phyloP scores from a whole-genome alignment of 73 alveolate species.

The Uronychia setigera region DNA sequence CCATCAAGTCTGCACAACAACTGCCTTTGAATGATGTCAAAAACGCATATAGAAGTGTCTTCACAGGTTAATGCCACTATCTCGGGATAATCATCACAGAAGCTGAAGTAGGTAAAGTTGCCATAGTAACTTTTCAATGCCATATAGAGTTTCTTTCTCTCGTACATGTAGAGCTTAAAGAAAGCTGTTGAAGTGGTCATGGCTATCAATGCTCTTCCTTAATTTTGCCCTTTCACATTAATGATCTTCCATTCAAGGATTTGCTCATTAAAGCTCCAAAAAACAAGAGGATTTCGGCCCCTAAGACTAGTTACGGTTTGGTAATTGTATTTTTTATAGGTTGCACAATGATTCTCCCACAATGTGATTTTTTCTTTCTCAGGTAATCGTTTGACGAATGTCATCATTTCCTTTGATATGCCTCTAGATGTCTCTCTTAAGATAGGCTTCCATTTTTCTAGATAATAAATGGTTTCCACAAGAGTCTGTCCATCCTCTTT shows the following conservation, averaged over 20 bases:
- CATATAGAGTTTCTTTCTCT: background rate
- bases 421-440: background rate
- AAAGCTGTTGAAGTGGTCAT: background rate
- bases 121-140: background rate
- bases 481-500: background rate
- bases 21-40: background rate
- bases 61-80: background rate
- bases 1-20: background rate
- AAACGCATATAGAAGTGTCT: background rate
- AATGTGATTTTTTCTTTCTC: background rate
- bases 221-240: background rate
- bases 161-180: constrained; percentile 1
- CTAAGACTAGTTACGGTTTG: background rate
- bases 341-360: background rate
- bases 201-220: background rate
- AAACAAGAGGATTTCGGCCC: background rate
- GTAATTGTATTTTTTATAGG: background rate
- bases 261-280: background rate
- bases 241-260: background rate
- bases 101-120: background rate
- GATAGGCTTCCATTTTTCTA: background rate
- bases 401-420: background rate
- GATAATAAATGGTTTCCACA: background rate
- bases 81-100: background rate
- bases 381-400: background rate